Evolutionary conservation across 2,329 filamentous ascomycete genomes (phyloP).

Genomic region (Colletotrichum higginsianum): DNA sequence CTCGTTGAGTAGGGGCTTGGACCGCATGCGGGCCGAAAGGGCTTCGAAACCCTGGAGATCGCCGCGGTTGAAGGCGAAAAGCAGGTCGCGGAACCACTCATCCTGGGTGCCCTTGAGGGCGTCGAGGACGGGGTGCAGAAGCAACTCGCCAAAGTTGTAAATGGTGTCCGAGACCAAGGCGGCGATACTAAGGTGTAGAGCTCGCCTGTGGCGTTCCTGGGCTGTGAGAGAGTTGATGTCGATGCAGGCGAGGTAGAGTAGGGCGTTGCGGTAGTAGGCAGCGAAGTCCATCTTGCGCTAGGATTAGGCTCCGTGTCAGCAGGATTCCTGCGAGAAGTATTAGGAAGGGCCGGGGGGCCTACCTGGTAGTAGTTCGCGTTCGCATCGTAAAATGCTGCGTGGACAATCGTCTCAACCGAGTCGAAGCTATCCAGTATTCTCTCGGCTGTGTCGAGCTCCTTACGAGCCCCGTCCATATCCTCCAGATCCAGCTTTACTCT

Average conservation of each 20-base stretch:
- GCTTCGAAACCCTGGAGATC: constrained; percentile 90
- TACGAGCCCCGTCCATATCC: constrained; percentile 85
- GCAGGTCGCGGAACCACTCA: constrained; percentile 92
- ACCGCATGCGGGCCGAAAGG: constrained; percentile 84
- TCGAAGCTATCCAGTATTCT: constrained; percentile 92
- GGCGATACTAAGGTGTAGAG: constrained; percentile 93
- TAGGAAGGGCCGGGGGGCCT: constrained; percentile 40
- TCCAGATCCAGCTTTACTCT: constrained; percentile 86
- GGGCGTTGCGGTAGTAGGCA: constrained; percentile 96
- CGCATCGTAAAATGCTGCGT: constrained; percentile 95
- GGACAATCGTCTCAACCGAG: constrained; percentile 93
- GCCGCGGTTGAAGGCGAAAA: constrained; percentile 97
- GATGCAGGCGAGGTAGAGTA: constrained; percentile 97
- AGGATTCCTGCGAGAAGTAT: background rate
- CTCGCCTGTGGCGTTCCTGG: constrained; percentile 83
- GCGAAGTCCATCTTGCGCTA: constrained; percentile 89
- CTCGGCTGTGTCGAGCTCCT: constrained; percentile 90
- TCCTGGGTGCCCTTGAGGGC: constrained; percentile 81
- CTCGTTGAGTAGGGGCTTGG: constrained; percentile 83
- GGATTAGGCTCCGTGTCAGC: constrained; percentile 53
- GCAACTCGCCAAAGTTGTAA: constrained; percentile 99
- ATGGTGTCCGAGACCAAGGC: constrained; percentile 94
- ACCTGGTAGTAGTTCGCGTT: constrained; percentile 95
- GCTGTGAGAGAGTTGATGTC: constrained; percentile 82
- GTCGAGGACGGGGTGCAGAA: constrained; percentile 95